These are phyloP conservation scores for Entomortierella chlamydospora DNA, from an alignment of 192 early-diverging fungal species.

Conservation along the genomic window DNA sequence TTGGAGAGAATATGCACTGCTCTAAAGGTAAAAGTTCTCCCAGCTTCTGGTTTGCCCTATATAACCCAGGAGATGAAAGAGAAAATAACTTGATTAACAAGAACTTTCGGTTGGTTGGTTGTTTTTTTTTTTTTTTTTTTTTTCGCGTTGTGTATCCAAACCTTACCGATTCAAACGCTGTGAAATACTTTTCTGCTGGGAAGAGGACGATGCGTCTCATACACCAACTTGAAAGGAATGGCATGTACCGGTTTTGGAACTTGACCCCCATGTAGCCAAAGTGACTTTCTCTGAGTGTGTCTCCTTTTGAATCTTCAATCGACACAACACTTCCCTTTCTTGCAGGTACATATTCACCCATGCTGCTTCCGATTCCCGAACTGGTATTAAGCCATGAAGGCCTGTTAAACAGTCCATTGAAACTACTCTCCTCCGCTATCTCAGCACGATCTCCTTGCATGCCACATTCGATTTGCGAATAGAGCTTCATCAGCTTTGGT, in stretches of 20 bases:
- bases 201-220: conserved; percentile 62
- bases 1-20: conserved; percentile 17
- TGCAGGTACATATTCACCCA: conserved; percentile 19
- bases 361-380: conserved; percentile 9
- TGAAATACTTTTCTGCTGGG: conserved; percentile 58
- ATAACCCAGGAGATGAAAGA: not conserved
- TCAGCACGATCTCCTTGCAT: not conserved
- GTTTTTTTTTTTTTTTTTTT: not conserved
- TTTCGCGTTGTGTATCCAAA: not conserved
- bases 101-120: not conserved
- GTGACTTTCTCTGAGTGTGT: conserved; percentile 51
- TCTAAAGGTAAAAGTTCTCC: conserved; percentile 21
- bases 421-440: conserved; percentile 8
- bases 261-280: conserved; percentile 60
- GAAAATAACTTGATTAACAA: not conserved
- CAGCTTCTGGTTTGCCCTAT: conserved; percentile 43
- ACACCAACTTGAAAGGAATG: conserved; percentile 60
- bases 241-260: conserved; percentile 57
- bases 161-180: conserved; percentile 54
- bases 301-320: conserved; percentile 13
- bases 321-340: conserved; percentile 27
- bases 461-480: conserved; percentile 30
- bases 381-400: conserved; percentile 14
- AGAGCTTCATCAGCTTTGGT: conserved; percentile 59
- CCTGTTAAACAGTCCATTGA: conserved; percentile 34